Conservation (phyloP, 306 rosid species). For the Sicyos baderoa region DNA sequence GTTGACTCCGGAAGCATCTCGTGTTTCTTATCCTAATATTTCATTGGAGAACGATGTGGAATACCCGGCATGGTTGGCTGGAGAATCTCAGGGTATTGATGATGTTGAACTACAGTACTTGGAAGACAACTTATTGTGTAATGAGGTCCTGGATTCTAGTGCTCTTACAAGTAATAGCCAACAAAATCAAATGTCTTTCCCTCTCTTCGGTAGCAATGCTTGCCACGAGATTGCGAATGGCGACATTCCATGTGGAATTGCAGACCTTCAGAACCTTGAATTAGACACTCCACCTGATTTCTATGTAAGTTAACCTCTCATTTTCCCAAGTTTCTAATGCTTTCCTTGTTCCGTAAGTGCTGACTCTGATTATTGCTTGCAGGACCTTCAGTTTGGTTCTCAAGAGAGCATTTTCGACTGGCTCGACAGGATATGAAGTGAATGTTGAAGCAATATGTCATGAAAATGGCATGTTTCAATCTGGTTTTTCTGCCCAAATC, state of each 20-base stretch:
- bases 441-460: not conserved
- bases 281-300: slow-evolving; percentile 76
- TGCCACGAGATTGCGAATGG: slow-evolving; percentile 21
- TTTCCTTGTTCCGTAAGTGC: slow-evolving; percentile 15
- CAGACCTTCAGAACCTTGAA: slow-evolving; percentile 53
- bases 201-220: slow-evolving; percentile 17
- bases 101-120: slow-evolving; percentile 29
- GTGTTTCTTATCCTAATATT: slow-evolving; percentile 22
- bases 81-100: slow-evolving; percentile 58
- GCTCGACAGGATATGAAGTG: slow-evolving; percentile 42
- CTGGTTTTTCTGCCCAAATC: slow-evolving; percentile 10
- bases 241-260: slow-evolving; percentile 31
- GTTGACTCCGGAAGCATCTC: slow-evolving; percentile 22
- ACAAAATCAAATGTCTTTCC: slow-evolving; percentile 20
- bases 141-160: slow-evolving; percentile 43
- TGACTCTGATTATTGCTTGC: slow-evolving; percentile 18
- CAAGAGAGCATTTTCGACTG: slow-evolving; percentile 59
- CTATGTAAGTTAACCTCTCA: slow-evolving; percentile 43
- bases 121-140: slow-evolving; percentile 59
- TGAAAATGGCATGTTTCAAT: not conserved
- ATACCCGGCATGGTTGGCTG: slow-evolving; percentile 51
- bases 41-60: slow-evolving; percentile 24
- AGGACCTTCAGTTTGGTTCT: slow-evolving; percentile 63
- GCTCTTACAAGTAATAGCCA: slow-evolving; percentile 23
- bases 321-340: slow-evolving; percentile 9